Evolutionary conservation across 1,284 basidiomycete species (phyloP).

Genomic region (Puccinia brachypodii): DNA sequence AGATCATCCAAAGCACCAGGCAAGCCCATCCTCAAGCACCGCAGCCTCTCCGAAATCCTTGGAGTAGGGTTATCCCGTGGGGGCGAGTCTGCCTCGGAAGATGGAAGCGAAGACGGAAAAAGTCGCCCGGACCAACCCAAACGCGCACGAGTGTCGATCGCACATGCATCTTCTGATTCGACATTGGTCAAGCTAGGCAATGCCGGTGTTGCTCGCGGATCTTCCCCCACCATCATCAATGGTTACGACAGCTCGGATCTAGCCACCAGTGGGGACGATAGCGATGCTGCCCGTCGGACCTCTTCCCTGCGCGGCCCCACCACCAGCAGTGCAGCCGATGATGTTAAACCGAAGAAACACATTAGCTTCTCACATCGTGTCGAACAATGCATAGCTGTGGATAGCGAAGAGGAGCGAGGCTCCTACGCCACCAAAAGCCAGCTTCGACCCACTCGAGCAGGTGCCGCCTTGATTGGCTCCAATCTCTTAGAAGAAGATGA

Average conservation of each 20-base stretch:
- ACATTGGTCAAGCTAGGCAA: conserved; percentile 50
- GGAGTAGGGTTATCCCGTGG: conserved; percentile 55
- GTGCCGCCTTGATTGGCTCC: conserved; percentile 34
- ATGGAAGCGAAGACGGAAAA: conserved; percentile 54
- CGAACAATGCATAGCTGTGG: conserved; percentile 93
- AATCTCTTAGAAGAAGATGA: conserved; percentile 56
- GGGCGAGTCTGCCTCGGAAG: conserved; percentile 60
- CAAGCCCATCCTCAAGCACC: conserved; percentile 95
- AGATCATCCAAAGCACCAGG: conserved; percentile 37
- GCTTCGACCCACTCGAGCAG: background rate
- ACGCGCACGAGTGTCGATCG: conserved; percentile 28
- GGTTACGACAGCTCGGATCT: conserved; percentile 49
- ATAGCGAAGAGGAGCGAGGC: conserved; percentile 57
- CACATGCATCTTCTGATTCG: conserved; percentile 51
- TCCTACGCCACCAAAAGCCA: conserved; percentile 11
- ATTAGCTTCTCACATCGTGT: conserved; percentile 99
- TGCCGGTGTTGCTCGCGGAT: conserved; percentile 47
- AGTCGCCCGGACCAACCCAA: conserved; percentile 42
- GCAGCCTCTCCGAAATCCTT: conserved; percentile 87
- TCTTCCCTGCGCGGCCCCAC: conserved; percentile 54
- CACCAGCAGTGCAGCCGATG: conserved; percentile 22
- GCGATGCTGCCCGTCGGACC: conserved; percentile 36
- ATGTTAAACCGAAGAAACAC: conserved; percentile 63
- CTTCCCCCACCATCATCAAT: conserved; percentile 49
- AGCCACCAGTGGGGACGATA: conserved; percentile 55